A percentile compares a stretch with the other conserved stretches of the same genome.
Evolutionary conservation across 1,139 yeast genomes (phyloP).

Genomic region (Kazachstania sp.): DNA sequence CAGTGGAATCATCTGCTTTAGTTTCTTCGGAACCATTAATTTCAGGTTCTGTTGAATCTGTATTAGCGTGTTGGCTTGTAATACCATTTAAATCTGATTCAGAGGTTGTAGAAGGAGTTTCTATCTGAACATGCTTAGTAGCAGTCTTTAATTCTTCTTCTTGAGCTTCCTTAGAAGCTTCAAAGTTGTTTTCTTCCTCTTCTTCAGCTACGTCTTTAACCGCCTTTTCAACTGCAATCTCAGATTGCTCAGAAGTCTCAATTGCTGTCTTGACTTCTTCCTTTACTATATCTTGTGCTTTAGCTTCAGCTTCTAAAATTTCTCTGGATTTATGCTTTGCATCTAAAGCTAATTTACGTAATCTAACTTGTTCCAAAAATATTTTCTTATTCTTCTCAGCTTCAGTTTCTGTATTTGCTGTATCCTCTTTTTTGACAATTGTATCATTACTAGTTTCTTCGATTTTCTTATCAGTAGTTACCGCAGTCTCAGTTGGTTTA

Average conservation of each 20-base stretch:
- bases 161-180: not conserved
- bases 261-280: not conserved
- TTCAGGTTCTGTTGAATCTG: not conserved
- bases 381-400: constrained; percentile 15
- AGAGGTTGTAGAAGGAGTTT: not conserved
- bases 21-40: not conserved
- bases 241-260: not conserved
- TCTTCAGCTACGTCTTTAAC: not conserved
- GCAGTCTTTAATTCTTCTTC: not conserved
- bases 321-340: constrained; percentile 11
- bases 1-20: not conserved
- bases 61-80: not conserved
- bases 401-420: constrained; percentile 2
- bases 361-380: constrained; percentile 21
- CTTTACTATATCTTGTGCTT: not conserved
- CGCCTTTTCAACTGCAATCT: not conserved
- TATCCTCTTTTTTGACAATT: not conserved
- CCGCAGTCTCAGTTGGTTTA: not conserved
- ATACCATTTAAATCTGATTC: not conserved
- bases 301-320: not conserved
- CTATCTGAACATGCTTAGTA: constrained; percentile 1
- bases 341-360: constrained; percentile 21
- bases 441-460: not conserved
- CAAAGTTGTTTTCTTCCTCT: not conserved
- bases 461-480: not conserved